phyloP scores from a whole-genome alignment of 2,329 filamentous ascomycete genomes.

The Calonectria crousiana region DNA sequence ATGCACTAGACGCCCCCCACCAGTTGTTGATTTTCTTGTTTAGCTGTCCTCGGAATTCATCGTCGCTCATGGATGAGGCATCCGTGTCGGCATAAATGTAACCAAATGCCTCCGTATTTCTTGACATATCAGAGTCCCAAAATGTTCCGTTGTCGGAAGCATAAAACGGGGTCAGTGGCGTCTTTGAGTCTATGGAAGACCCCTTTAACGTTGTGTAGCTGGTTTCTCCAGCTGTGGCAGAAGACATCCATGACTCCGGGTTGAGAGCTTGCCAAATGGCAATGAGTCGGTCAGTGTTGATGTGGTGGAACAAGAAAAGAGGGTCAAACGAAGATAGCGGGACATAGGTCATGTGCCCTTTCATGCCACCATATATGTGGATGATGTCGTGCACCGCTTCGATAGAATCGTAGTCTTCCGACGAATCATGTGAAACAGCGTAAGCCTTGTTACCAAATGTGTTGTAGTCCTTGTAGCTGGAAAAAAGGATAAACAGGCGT shows the following conservation, averaged over 20 bases:
- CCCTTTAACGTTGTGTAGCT: conserved; percentile 72
- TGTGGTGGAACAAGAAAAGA: conserved; percentile 82
- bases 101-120: conserved; percentile 72
- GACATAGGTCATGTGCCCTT: conserved; percentile 78
- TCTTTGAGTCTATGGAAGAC: conserved; percentile 65
- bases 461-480: conserved; percentile 75
- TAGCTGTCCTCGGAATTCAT: conserved; percentile 49
- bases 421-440: conserved; percentile 60
- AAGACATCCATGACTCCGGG: conserved; percentile 73
- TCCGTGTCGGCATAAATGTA: conserved; percentile 79
- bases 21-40: conserved; percentile 65
- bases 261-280: conserved; percentile 84
- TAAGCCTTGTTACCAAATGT: conserved; percentile 78
- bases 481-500: conserved; percentile 76
- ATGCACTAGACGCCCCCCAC: conserved; percentile 51
- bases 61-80: conserved; percentile 35
- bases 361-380: conserved; percentile 68
- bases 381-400: conserved; percentile 75
- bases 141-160: conserved; percentile 67
- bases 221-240: conserved; percentile 64
- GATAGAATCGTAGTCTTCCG: conserved; percentile 69
- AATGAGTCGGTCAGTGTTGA: conserved; percentile 80
- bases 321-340: conserved; percentile 84
- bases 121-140: conserved; percentile 75
- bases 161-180: conserved; percentile 77